Evolutionary conservation across 1,284 basidiomycete genomes (phyloP), one percentile per base, ranked within the genome.

Genomic region (Thecaphora frezii): DNA sequence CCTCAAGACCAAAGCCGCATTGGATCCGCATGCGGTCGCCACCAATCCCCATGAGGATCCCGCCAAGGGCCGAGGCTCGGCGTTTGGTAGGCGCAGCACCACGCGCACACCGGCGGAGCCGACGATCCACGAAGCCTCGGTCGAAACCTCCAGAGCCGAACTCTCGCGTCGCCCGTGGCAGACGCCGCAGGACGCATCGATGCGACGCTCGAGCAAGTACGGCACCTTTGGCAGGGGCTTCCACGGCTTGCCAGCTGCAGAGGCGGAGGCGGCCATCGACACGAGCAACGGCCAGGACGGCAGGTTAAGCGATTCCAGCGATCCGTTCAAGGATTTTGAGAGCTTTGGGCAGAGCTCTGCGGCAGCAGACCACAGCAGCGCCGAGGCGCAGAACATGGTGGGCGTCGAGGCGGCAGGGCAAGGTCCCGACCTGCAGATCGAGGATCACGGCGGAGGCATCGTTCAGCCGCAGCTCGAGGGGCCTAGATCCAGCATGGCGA

Each of bases 281-380:
- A 36, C 5, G 3, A 36, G 22, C 43, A 19, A 13, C 43, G 43
- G 23, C 24, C 23, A 44, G 10, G 24, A 66, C 33, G 49, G 47
- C 25, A 41, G 33, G 22, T n/a, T 45, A n/a, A 63, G 60, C 41
- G 67, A 66, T 21, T 53, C 58, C n/a, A 70, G 56, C 49, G 67
- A 70, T 43, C 67, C 67, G 0, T 70, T 70, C 48, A 36, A 44
- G n/a, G 67, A 61, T 28, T 62, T 67, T 46, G 67, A 70, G 39
- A 70, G 67, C 48, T 59, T 70, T 24, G 63, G 64, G 8, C 64
- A 66, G 46, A 66, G 64, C 52, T 55, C 55, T 4, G 18, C 33
- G 16, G 33, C 33, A 4, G 33, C 33, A 4, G 33, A 36, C 16
- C 33, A 36, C 10, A 36, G 33, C 33, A 14, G 12, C 16, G 33